These are phyloP conservation scores for Boechera stricta DNA, from an alignment of 345 rosid species.

Conservation along the genomic window DNA sequence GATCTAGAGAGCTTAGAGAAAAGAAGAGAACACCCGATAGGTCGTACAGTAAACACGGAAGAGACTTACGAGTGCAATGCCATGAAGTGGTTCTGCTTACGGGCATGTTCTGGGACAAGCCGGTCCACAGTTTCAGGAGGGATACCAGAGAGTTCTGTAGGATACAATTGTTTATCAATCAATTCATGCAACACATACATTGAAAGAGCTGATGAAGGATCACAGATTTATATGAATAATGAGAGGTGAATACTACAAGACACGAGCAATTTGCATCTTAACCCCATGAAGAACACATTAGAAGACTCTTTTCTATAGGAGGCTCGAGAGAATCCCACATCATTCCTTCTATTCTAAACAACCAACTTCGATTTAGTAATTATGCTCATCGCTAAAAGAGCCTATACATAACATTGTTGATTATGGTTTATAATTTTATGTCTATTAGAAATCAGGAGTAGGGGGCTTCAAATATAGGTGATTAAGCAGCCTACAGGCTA, in stretches of 20 bases:
- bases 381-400: neutral
- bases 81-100: constrained; percentile 89
- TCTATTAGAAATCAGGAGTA: neutral
- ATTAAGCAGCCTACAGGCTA: too few species aligned
- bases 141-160: constrained; percentile 71
- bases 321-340: neutral
- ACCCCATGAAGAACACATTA: neutral
- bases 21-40: neutral
- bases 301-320: neutral
- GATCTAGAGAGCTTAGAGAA: constrained; percentile 14
- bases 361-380: neutral
- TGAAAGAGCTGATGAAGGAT: neutral
- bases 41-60: neutral
- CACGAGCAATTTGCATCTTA: neutral
- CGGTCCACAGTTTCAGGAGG: constrained; percentile 61
- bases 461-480: neutral
- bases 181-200: neutral
- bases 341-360: neutral
- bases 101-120: constrained; percentile 82
- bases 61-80: constrained; percentile 63
- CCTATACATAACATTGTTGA: neutral
- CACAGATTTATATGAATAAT: neutral
- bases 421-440: neutral
- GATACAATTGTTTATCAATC: neutral
- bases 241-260: neutral